Conservation (phyloP, 768 basidiomycete genomes). For the Suillus subaureus region DNA sequence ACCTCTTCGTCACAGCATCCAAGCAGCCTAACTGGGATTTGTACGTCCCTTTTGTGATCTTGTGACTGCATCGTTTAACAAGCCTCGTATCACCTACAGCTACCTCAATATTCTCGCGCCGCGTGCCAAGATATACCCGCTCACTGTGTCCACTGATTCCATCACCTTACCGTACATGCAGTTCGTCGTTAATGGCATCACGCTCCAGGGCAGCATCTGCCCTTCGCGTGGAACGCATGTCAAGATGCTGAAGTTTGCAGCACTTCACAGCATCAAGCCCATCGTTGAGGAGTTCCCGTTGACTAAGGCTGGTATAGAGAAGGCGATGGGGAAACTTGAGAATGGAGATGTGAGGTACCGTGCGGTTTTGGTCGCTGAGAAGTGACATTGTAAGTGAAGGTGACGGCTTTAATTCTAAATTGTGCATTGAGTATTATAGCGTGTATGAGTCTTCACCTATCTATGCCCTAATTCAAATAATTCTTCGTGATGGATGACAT, state of each 20-base stretch:
- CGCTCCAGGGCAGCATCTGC: slow-evolving; percentile 26
- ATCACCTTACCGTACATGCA: slow-evolving; percentile 25
- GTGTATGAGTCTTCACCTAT: background rate
- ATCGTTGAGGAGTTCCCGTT: slow-evolving; percentile 35
- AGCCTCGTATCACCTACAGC: slow-evolving; percentile 12
- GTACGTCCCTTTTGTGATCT: slow-evolving; percentile 18
- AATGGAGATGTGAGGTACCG: slow-evolving; percentile 34
- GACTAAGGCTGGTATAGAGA: slow-evolving; percentile 30
- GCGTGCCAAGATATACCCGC: slow-evolving; percentile 25
- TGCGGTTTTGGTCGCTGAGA: slow-evolving; percentile 27
- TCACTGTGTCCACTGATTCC: slow-evolving; percentile 26
- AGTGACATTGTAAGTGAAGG: background rate
- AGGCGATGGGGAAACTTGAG: slow-evolving; percentile 27
- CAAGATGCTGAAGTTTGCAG: slow-evolving; percentile 40
- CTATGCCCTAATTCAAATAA: background rate
- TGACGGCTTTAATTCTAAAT: background rate
- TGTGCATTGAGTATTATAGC: background rate
- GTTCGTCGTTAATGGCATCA: slow-evolving; percentile 21
- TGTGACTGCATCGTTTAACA: background rate
- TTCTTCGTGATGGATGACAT: background rate
- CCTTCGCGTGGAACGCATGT: slow-evolving; percentile 30
- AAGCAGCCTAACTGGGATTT: slow-evolving; percentile 29
- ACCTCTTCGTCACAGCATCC: slow-evolving; percentile 35
- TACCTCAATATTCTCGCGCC: slow-evolving; percentile 26
- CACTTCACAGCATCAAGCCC: slow-evolving; percentile 29